Evolutionary conservation across 2,329 filamentous ascomycete genomes (phyloP).

Genomic region (Colletotrichum acutatum): DNA sequence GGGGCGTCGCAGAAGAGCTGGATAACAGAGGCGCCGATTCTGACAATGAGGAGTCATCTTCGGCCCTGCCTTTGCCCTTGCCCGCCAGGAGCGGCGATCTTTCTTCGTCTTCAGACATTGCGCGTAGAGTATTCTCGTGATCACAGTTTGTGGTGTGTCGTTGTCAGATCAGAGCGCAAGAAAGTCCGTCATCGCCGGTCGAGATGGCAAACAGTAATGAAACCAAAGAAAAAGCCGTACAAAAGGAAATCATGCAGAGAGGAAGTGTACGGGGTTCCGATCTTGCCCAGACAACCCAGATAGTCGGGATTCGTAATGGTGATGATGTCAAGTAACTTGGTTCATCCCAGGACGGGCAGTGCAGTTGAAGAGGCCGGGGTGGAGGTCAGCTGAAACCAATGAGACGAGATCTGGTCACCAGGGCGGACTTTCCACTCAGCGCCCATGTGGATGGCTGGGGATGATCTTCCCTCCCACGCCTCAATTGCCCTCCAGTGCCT

Average conservation of each 20-base stretch:
- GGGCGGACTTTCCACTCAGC: slow-evolving; percentile 18
- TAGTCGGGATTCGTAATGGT: slow-evolving; percentile 33
- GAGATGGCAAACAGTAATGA: neutral
- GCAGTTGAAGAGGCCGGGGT: slow-evolving; percentile 11
- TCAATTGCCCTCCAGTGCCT: slow-evolving; percentile 15
- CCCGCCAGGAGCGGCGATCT: slow-evolving; percentile 56
- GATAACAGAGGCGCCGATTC: slow-evolving; percentile 67
- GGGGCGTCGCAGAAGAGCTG: slow-evolving; percentile 47
- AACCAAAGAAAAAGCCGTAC: slow-evolving; percentile 3
- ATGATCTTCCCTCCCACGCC: slow-evolving; percentile 21
- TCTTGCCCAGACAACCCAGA: slow-evolving; percentile 6
- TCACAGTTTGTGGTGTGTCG: slow-evolving; percentile 1
- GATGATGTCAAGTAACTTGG: slow-evolving; percentile 37
- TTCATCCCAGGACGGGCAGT: slow-evolving; percentile 31
- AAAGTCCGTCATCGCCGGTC: slow-evolving; percentile 21
- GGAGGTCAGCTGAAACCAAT: slow-evolving; percentile 36
- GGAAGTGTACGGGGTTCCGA: slow-evolving; percentile 24
- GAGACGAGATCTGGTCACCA: slow-evolving; percentile 32
- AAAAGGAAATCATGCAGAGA: slow-evolving; percentile 10
- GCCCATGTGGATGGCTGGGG: slow-evolving; percentile 28
- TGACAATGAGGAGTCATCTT: slow-evolving; percentile 39
- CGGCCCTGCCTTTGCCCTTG: slow-evolving; percentile 42
- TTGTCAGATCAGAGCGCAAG: slow-evolving; percentile 9
- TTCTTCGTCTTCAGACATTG: slow-evolving; percentile 57
- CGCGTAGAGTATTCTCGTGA: neutral